Evolutionary conservation across 257 asterid species (phyloP), one percentile per base, ranked within the genome.

Genomic region (Misopates orontium): DNA sequence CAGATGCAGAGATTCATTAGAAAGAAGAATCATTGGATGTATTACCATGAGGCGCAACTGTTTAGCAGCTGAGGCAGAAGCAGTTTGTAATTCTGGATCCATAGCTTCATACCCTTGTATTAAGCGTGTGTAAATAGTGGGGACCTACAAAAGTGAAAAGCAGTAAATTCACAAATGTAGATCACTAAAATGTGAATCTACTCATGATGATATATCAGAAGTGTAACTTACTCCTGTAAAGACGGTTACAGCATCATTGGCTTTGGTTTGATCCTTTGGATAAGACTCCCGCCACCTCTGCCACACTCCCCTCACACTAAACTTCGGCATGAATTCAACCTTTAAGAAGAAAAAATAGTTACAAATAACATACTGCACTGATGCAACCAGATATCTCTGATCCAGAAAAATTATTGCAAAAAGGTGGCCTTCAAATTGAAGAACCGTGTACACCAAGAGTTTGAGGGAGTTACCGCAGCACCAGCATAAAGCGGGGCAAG

Each of bases 291-390:
- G 82, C 98, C 98, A 93, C 83, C 95, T 83, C 81, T 93, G 91
- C 98, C 98, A 93, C 75, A 93, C 79, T 65, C 97, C 98, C 56
- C 98, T 85, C 75, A 89, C 98, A 57, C 96, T 93, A 80, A 89
- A 93, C 74, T 89, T 89, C 55, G 96, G 95, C 85, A 93, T 84
- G 80, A 93, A 86, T 56, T 93, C 97, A 22, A 93, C 96, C 98
- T 83, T 89, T 65, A 51, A 65, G 20, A 24, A 67, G 39, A 40
- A 47, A 18, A 71, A 71, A 21, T 21, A 39, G 62, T 70, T 56
- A 48, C 24, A 68, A 51, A 4, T 24, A 48, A 65, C 44, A 41
- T 6, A 28, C 42, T 48, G n/a, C 28, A 12, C 28, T 56, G 64
- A 75, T 53, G 7, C 4, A 28, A 28, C 36, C 36, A 39, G 57